Evolutionary conservation across 2,329 filamentous ascomycete species (phyloP), one percentile per base, ranked within the genome.

Genomic region (Allantophomopsis cytisporea): DNA sequence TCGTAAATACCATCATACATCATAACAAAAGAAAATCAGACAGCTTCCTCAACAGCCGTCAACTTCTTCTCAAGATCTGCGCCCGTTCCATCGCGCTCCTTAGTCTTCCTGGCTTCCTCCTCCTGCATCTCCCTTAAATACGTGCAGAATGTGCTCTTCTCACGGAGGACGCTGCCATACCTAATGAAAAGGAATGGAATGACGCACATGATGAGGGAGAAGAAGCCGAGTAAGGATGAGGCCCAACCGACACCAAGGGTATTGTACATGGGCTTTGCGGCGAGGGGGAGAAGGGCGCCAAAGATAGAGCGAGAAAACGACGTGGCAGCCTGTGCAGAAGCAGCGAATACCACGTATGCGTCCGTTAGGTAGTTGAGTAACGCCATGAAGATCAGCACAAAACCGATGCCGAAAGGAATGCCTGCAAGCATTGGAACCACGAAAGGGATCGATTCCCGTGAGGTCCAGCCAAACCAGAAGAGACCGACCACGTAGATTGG

Each of bases 401-500:
- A 69, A 2, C 62, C 62, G 30, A 63, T 64, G 28, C 65, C 66
- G 54, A 73, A 76, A 35, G 75, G 58, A 18, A 64, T 63, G 47
- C 75, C 72, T 42, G 72, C 72, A 6, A 74, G 61, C 40, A 69
- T 71, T 5, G 69, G 68, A 2, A 63, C 69, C 40, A 70, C 68
- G 64, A 71, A 76, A 43, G 68, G 69, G 37, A 73, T 61, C 2
- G 57, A 56, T 0, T 60, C 55, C n/a, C 61, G 59, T 14, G 68
- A 62, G 0, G 72, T 74, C 72, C 71, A 76, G 23, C 52, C 71
- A 41, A 73, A 71, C 50, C 76, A 60, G 59, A 80, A 78, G 7
- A 79, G 60, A 11, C 71, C 68, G 15, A 73, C 60, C 3, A 55
- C 54, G 28, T 47, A 47, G 2, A 54, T 35, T 1, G 52, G 72